Percentiles rank a stretch among this genome's conserved stretches.
These are phyloP conservation scores for Priceomyces medius DNA, from an alignment of 805 yeast species.

Conservation along the genomic window DNA sequence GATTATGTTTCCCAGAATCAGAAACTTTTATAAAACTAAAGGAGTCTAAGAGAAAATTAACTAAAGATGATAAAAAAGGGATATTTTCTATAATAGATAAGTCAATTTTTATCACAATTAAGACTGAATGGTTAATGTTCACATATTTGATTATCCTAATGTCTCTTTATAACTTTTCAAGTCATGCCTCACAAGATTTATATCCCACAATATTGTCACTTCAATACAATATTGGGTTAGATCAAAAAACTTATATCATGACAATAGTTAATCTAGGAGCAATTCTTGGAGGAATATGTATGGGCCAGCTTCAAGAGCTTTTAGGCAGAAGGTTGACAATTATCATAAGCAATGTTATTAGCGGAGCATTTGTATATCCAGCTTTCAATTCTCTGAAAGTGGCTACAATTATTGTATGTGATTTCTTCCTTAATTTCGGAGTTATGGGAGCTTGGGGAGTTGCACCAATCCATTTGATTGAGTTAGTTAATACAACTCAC, in stretches of 20 bases:
- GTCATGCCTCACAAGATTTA: conserved; percentile 44
- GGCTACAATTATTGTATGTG: conserved; percentile 57
- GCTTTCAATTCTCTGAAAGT: conserved; percentile 27
- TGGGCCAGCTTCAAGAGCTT: conserved; percentile 47
- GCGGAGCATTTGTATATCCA: conserved; percentile 41
- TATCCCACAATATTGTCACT: conserved; percentile 37
- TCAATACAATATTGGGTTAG: conserved; percentile 30
- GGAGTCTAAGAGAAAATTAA: conserved; percentile 8
- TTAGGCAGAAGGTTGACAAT: conserved; percentile 37
- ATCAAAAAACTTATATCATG: conserved; percentile 38
- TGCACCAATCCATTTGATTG: conserved; percentile 59
- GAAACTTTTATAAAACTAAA: conserved; percentile 46
- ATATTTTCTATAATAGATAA: conserved; percentile 1
- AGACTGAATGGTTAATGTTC: conserved; percentile 59
- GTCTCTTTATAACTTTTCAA: conserved; percentile 42
- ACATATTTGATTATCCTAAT: conserved; percentile 52
- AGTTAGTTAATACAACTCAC: conserved; percentile 62
- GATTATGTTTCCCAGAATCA: conserved; percentile 40
- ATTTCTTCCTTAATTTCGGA: conserved; percentile 56
- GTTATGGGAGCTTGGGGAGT: conserved; percentile 75
- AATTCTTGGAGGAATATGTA: conserved; percentile 36
- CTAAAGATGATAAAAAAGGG: conserved; percentile 1
- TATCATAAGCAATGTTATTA: conserved; percentile 27
- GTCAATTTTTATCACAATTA: conserved; percentile 5
- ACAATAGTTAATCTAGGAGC: conserved; percentile 42